phyloP scores from a whole-genome alignment of 768 basidiomycete genomes.

The Leccinum aurantiacum region DNA sequence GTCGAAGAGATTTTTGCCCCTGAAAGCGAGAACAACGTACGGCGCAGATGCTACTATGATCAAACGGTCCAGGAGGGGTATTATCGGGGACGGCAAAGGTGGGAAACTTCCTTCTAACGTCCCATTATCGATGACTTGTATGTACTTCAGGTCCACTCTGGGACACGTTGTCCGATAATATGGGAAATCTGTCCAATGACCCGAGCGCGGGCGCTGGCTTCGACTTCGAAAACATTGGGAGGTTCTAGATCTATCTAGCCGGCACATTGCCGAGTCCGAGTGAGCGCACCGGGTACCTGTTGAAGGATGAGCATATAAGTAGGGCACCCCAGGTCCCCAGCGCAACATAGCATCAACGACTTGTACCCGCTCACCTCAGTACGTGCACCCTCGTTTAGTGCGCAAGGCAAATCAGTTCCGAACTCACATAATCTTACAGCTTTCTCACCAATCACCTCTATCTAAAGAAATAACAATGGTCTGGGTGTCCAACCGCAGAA shows the following conservation, averaged over 20 bases:
- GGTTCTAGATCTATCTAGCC: background rate
- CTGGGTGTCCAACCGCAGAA: constrained; percentile 16
- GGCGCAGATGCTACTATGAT: background rate
- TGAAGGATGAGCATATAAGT: background rate
- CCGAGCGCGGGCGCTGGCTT: no score
- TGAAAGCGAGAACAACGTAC: background rate
- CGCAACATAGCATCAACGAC: no score
- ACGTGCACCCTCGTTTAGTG: background rate
- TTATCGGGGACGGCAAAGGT: background rate
- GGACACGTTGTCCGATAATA: background rate
- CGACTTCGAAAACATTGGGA: no score
- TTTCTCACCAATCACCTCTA: no score
- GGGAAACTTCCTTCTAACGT: background rate
- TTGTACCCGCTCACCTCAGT: background rate
- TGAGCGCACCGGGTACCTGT: background rate
- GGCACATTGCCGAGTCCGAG: background rate
- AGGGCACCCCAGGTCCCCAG: no score
- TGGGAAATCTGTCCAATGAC: background rate
- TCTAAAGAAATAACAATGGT: constrained; percentile 4
- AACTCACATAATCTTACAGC: background rate
- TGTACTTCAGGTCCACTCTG: background rate
- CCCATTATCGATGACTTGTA: background rate
- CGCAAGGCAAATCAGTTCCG: background rate
- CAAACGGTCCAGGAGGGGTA: background rate
- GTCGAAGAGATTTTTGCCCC: background rate